Evolutionary conservation across 495 filamentous ascomycete genomes (phyloP), one percentile per base, ranked within the genome.

Genomic region (Penicillium paxilli): DNA sequence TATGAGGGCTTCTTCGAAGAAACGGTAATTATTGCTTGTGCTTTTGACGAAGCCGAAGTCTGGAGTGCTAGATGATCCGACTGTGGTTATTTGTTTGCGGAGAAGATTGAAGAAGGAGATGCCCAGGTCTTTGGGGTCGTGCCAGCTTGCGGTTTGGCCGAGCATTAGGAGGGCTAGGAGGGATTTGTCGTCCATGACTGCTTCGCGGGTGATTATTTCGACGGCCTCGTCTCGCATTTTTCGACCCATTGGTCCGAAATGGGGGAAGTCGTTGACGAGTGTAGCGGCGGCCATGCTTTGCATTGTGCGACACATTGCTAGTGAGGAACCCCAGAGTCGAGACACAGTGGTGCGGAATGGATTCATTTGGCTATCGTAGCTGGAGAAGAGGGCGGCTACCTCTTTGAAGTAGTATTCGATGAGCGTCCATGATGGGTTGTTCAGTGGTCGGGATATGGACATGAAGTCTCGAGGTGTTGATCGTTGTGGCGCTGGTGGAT

Each of bases 221-320:
- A 79, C 71, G 14, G 74, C 72, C 52, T 82, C 80, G 42, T 73
- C 65, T 41, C 80, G 80, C 75, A 83, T 75, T 49, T 79, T 75
- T 5, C 74, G 62, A 1, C 81, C 81, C 19, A 82, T 62, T 0
- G 69, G 72, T 4, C 72, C 68, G 60, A 82, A 81, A 12, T 82
- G 73, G 0, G 81, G 81, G 41, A 82, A 82, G 42, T 80, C 79
- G 44, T 81, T 76, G 6, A 81, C 76, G 0, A 84, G 66, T 8
- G 77, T 81, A n/a, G 81, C 81, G 0, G 81, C 81, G 9, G 81
- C 80, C 81, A 84, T 84, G 49, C 80, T 83, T 58, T 83, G 81
- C 63, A 84, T 82, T 12, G 79, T 81, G 22, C 78, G 79, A 55
- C 79, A 84, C 66, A 84, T 81, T 14, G 80, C 78, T 17, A 81